Evolutionary conservation across 768 basidiomycete genomes (phyloP), one percentile per base, ranked within the genome.

Genomic region (Cyathus striatus): DNA sequence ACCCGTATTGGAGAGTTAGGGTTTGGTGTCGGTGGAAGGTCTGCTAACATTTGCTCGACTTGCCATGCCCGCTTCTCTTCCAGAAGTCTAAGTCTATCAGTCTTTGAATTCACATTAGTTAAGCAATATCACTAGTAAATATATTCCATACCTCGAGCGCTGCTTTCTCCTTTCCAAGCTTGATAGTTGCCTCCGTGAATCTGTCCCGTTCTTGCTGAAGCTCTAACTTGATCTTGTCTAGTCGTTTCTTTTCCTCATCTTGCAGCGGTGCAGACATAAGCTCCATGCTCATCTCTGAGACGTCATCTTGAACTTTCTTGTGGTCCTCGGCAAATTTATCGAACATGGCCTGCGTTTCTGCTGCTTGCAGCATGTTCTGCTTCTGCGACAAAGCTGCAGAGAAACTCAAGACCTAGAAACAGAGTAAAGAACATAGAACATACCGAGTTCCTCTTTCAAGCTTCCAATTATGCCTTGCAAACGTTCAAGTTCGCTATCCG

Each of bases 21-120:
- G 16, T 55, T 49, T 9, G 68, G 69, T 17, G 72, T 72, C 7
- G 74, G 73, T 16, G 78, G 75, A 3, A 76, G 62, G 36, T 83
- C 77, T 1, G 74, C 70, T 3, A 80, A 66, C 71, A 86, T 81
- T 56, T 65, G 66, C 37, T 83, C 71, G 1, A 79, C 75, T 44
- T 82, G 73, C 86, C 83, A 87, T n/a, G 72, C 64, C n/a, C 82
- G 74, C 53, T 78, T 84, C 57, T 89, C 86, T 48, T 88, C 83
- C 38, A 75, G 34, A 32, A 88, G 69, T 42, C 69, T 72, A 21
- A 78, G 54, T 17, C 77, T 73, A 53, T 86, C 82, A 7, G 73
- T 75, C 86, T 89, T 50, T 14, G 41, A n/a, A 34, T 37, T 21
- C 27, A 40, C 30, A 46, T 27, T 46, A 43, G 40, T 23, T 45